phyloP scores from a whole-genome alignment of 257 asterid genomes.

The Handroanthus guayacan region DNA sequence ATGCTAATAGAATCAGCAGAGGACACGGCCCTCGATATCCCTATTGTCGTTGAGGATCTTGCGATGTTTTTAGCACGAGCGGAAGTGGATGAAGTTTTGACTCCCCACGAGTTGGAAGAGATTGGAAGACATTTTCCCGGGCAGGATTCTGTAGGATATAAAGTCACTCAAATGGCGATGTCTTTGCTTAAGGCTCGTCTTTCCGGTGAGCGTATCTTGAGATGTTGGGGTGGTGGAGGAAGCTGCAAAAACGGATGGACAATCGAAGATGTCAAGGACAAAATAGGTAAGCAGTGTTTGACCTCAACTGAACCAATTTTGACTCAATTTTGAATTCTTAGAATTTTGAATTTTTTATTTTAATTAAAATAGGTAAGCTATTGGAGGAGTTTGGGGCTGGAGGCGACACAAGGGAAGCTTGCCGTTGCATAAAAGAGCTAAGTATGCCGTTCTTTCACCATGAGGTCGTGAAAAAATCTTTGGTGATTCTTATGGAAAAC shows the following conservation, averaged over 20 bases:
- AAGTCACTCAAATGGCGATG: constrained; percentile 70
- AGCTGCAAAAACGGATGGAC: constrained; percentile 70
- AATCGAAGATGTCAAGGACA: constrained; percentile 85
- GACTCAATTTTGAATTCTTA: too few species aligned
- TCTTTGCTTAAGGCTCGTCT: constrained; percentile 77
- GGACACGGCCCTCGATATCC: constrained; percentile 85
- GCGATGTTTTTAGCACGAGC: constrained; percentile 88
- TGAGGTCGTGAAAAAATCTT: constrained; percentile 80
- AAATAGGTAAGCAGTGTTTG: constrained; percentile 50
- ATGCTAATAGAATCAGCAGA: constrained; percentile 87
- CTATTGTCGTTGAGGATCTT: constrained; percentile 80
- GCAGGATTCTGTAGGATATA: constrained; percentile 63
- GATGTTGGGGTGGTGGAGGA: constrained; percentile 97
- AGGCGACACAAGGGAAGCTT: constrained; percentile 85
- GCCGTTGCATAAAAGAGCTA: constrained; percentile 84
- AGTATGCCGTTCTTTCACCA: constrained; percentile 97
- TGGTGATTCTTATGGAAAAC: constrained; percentile 78
- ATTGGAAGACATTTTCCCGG: constrained; percentile 64
- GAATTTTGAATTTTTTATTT: too few species aligned
- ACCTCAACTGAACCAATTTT: too few species aligned
- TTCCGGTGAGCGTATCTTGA: constrained; percentile 80
- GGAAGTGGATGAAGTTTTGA: constrained; percentile 83
- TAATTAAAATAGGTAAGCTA: constrained; percentile 59
- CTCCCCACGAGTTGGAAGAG: constrained; percentile 86
- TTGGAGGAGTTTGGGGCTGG: constrained; percentile 81